Percentiles rank a stretch among this genome's conserved stretches.
Evolutionary conservation across 78 protist species (phyloP).

Genomic region (Speleostelium caveatum): DNA sequence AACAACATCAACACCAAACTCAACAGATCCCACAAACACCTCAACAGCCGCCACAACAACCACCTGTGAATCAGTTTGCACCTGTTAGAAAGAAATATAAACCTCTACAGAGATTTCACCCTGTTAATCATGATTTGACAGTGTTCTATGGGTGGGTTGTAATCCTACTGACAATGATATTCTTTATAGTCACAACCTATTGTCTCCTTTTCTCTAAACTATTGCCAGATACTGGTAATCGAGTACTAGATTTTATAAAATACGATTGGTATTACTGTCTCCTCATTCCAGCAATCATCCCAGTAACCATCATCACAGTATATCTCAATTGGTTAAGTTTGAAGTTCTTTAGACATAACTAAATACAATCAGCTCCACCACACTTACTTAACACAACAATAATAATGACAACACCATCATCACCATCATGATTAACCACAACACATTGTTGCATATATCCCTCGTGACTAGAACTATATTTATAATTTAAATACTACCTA

Average conservation of each 20-base stretch:
- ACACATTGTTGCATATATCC: too few relatives aligned
- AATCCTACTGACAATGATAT: conserved; percentile 29
- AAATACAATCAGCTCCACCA: too few relatives aligned
- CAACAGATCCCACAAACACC: too few relatives aligned
- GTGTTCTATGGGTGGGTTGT: conserved; percentile 74
- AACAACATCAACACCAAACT: too few relatives aligned
- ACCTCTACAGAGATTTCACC: conserved; percentile 56
- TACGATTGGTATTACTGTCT: conserved; percentile 80
- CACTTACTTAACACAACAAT: too few relatives aligned
- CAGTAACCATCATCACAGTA: conserved; percentile 60
- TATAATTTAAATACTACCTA: too few relatives aligned
- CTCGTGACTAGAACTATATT: too few relatives aligned
- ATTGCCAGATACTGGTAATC: conserved; percentile 71
- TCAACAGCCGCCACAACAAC: neutral
- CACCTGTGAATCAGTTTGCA: neutral
- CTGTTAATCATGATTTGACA: conserved; percentile 41
- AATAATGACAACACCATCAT: too few relatives aligned
- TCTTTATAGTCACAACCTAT: conserved; percentile 57
- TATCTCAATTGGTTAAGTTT: conserved; percentile 74
- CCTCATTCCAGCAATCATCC: conserved; percentile 45
- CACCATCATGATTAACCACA: too few relatives aligned
- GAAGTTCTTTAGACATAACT: conserved; percentile 79
- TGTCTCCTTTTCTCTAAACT: conserved; percentile 52
- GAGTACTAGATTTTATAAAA: conserved; percentile 63
- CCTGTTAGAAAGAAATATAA: conserved; percentile 70